phyloP scores from a whole-genome alignment of 495 filamentous ascomycete species.

The Penicillium alfredii region DNA sequence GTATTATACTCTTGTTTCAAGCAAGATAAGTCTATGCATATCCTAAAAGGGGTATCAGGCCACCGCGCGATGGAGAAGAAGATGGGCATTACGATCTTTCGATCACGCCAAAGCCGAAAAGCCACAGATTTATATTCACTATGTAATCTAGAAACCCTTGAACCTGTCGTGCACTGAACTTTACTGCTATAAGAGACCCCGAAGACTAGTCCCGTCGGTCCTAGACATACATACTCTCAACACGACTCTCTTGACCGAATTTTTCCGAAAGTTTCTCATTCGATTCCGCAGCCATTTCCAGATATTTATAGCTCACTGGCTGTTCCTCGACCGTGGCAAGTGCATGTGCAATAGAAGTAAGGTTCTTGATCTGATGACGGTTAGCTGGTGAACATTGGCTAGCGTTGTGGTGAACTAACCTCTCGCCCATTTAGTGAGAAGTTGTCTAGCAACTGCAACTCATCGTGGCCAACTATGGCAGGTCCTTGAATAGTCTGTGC shows the following conservation, averaged over 20 bases:
- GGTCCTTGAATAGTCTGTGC: background rate
- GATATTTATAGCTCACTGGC: slow-evolving; percentile 18
- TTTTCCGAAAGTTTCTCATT: slow-evolving; percentile 19
- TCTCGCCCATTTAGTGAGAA: slow-evolving; percentile 22
- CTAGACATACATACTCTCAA: slow-evolving; percentile 12
- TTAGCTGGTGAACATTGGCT: slow-evolving; percentile 6
- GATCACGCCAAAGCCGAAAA: background rate
- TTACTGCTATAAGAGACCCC: background rate
- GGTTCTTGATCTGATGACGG: slow-evolving; percentile 21
- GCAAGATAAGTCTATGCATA: background rate
- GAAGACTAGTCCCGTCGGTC: background rate
- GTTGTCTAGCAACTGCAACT: slow-evolving; percentile 6
- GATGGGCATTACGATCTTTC: background rate
- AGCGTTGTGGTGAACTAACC: slow-evolving; percentile 7
- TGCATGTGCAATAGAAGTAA: slow-evolving; percentile 16
- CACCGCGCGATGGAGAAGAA: background rate
- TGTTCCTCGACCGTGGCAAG: slow-evolving; percentile 9
- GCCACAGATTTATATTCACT: background rate
- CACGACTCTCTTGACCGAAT: slow-evolving; percentile 10
- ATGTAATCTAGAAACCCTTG: background rate
- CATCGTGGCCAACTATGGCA: background rate
- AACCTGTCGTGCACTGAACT: background rate
- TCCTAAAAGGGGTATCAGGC: background rate
- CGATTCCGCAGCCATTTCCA: slow-evolving; percentile 15
- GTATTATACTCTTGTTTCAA: slow-evolving; percentile 1